These are phyloP conservation scores for Boehmeria nivea DNA, from an alignment of 306 rosid genomes.

Conservation along the genomic window DNA sequence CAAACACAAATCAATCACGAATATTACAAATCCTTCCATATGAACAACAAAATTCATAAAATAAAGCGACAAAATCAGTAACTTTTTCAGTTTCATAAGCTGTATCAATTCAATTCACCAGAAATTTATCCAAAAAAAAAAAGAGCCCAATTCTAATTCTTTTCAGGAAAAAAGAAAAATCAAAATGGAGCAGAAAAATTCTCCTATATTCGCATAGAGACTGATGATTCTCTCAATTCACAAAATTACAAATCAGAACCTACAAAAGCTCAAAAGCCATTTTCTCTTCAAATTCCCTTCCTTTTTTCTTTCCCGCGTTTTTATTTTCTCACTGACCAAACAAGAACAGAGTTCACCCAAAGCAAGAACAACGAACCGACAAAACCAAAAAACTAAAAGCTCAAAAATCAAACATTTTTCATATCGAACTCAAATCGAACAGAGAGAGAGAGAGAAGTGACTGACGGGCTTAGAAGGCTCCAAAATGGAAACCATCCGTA, in stretches of 20 bases:
- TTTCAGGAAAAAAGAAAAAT: too few species aligned
- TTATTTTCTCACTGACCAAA: neutral
- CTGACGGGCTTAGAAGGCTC: conserved; percentile 81
- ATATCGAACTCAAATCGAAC: neutral
- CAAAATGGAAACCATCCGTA: conserved; percentile 72
- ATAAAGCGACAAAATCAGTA: neutral
- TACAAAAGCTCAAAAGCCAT: neutral
- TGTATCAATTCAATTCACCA: neutral
- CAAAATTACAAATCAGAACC: neutral
- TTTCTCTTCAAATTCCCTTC: neutral
- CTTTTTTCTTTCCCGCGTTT: neutral
- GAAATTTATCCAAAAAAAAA: neutral
- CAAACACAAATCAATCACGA: conserved; percentile 6
- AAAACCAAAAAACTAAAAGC: neutral
- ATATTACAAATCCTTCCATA: conserved; percentile 11
- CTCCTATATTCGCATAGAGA: too few species aligned
- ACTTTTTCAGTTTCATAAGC: neutral
- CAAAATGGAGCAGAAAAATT: too few species aligned
- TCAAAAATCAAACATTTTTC: neutral
- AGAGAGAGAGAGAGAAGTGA: neutral
- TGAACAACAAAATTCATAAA: neutral
- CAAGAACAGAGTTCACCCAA: conserved; percentile 10
- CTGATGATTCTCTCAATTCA: too few species aligned
- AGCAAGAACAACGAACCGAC: too few species aligned
- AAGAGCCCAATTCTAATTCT: too few species aligned